These are phyloP conservation scores for Cladophialophora carrionii DNA, from an alignment of 2,329 filamentous ascomycete genomes.

Conservation along the genomic window DNA sequence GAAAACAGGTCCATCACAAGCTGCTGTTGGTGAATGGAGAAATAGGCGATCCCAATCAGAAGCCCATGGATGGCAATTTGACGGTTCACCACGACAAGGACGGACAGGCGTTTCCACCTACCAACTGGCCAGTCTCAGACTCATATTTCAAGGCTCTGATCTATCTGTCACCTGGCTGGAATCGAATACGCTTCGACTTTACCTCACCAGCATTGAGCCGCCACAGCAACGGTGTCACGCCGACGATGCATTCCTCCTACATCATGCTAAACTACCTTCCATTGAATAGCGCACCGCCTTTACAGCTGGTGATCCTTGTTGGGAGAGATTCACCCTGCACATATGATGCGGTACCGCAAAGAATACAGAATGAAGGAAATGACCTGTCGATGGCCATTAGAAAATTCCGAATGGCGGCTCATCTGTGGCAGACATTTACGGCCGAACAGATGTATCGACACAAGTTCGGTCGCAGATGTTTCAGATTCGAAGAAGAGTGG, in stretches of 20 bases:
- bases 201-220: conserved; percentile 77
- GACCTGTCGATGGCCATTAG: conserved; percentile 75
- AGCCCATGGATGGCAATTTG: conserved; percentile 74
- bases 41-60: conserved; percentile 71
- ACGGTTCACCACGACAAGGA: conserved; percentile 83
- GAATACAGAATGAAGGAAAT: conserved; percentile 78
- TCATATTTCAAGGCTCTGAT: conserved; percentile 91
- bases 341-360: conserved; percentile 79
- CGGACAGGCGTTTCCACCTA: conserved; percentile 69
- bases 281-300: conserved; percentile 73
- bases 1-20: conserved; percentile 81
- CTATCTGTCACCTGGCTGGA: conserved; percentile 88
- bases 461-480: conserved; percentile 80
- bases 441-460: conserved; percentile 95
- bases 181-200: conserved; percentile 86
- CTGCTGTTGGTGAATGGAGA: conserved; percentile 79
- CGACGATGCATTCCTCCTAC: conserved; percentile 77
- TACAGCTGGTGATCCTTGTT: conserved; percentile 86
- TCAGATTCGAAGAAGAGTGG: conserved; percentile 96
- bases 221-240: conserved; percentile 58
- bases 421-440: conserved; percentile 96
- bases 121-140: conserved; percentile 82
- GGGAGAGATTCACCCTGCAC: conserved; percentile 85
- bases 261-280: conserved; percentile 86
- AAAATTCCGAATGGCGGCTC: conserved; percentile 94